Percentiles rank a stretch among this genome's conserved stretches.
Conservation (phyloP, 1,139 yeast species). For the Saccharomyces hybrid region DNA sequence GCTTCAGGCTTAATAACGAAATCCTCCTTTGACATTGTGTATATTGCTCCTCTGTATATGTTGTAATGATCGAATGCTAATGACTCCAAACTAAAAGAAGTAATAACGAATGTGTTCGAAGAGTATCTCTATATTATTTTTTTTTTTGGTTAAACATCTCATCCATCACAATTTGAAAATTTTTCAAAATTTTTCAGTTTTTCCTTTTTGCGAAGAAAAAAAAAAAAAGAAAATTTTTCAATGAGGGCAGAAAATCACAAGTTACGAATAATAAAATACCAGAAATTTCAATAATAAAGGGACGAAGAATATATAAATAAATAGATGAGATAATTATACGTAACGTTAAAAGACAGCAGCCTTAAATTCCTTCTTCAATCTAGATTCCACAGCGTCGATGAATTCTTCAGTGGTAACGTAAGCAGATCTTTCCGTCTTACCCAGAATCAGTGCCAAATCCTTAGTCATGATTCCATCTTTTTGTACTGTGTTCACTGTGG, state of each 20-base stretch:
- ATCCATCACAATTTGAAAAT: neutral
- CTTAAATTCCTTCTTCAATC: slow-evolving; percentile 32
- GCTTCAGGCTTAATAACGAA: slow-evolving; percentile 85
- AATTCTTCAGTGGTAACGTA: slow-evolving; percentile 90
- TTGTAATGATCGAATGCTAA: neutral
- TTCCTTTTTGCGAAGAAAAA: neutral
- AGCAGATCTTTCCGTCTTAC: slow-evolving; percentile 68
- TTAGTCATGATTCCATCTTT: slow-evolving; percentile 88
- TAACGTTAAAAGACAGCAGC: neutral
- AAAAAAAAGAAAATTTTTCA: neutral
- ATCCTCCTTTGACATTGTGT: slow-evolving; percentile 51
- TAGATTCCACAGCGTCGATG: slow-evolving; percentile 66
- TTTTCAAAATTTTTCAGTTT: neutral
- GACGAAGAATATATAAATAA: neutral
- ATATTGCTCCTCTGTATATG: neutral
- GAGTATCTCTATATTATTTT: neutral
- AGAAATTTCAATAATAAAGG: neutral
- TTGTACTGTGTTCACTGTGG: slow-evolving; percentile 79
- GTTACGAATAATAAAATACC: neutral
- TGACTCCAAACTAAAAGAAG: neutral
- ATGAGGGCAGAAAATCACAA: neutral
- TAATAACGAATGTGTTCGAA: neutral
- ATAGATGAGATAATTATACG: neutral
- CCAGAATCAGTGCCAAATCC: slow-evolving; percentile 83
- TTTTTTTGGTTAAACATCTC: neutral